phyloP scores from a whole-genome alignment of 2,329 filamentous ascomycete species.

The Fusarium musae region DNA sequence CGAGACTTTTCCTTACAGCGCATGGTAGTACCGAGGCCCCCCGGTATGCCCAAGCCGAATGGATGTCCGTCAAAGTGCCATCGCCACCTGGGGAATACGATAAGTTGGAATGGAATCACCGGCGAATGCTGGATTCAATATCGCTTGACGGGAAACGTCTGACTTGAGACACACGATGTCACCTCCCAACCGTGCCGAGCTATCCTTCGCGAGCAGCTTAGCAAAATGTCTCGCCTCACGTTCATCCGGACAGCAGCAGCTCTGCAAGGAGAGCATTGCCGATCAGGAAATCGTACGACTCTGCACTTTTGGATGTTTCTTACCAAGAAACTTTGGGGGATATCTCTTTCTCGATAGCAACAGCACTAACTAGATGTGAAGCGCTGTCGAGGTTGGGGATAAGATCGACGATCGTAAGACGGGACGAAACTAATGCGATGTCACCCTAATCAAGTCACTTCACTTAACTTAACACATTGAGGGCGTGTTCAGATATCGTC shows the following conservation, averaged over 20 bases:
- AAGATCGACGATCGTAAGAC: neutral
- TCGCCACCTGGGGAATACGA: conserved; percentile 9
- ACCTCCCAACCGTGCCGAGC: neutral
- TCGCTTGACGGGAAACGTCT: conserved; percentile 3
- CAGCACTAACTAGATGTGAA: neutral
- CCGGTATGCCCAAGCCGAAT: neutral
- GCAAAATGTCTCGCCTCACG: neutral
- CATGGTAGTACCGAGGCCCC: neutral
- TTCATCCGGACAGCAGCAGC: neutral
- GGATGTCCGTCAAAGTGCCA: neutral
- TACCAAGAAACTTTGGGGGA: neutral
- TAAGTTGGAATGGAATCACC: conserved; percentile 1
- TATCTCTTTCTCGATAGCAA: neutral
- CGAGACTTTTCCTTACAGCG: neutral
- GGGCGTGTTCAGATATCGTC: conserved; percentile 6
- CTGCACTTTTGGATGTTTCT: neutral
- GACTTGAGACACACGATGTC: conserved; percentile 15
- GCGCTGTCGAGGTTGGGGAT: neutral
- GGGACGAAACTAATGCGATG: conserved; percentile 9
- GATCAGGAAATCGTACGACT: neutral
- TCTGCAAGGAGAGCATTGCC: conserved; percentile 1
- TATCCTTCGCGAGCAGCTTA: neutral
- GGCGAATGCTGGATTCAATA: neutral
- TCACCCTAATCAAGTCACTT: neutral
- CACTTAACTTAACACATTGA: neutral